These are phyloP conservation scores for Mikania micrantha DNA, from an alignment of 129 eudicot genomes.

Conservation along the genomic window DNA sequence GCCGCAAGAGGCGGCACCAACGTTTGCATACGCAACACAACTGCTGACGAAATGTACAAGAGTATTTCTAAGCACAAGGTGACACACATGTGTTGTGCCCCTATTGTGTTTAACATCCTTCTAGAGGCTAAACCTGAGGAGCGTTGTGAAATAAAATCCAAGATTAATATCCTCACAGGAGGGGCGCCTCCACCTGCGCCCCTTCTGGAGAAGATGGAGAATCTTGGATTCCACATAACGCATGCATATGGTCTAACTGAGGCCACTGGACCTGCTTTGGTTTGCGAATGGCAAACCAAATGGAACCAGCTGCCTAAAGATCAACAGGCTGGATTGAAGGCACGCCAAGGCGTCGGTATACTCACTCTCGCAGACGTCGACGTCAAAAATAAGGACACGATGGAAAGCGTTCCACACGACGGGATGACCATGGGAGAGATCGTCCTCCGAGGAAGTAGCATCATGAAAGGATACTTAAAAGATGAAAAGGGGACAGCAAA, in stretches of 20 bases:
- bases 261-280: constrained; percentile 53
- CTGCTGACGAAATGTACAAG: constrained; percentile 35
- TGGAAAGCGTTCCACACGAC: constrained; percentile 43
- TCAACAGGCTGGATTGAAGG: constrained; percentile 30
- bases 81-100: constrained; percentile 77
- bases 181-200: constrained; percentile 61
- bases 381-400: constrained; percentile 35
- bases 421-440: constrained; percentile 50
- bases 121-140: constrained; percentile 44
- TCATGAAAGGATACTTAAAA: constrained; percentile 53
- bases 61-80: constrained; percentile 41
- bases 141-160: constrained; percentile 19
- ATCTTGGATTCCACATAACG: constrained; percentile 43
- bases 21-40: constrained; percentile 52
- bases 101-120: constrained; percentile 48
- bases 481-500: constrained; percentile 32
- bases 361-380: constrained; percentile 35
- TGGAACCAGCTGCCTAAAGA: constrained; percentile 31
- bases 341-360: constrained; percentile 46
- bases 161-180: constrained; percentile 41
- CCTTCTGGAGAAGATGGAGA: constrained; percentile 39
- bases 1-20: constrained; percentile 73
- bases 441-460: constrained; percentile 36
- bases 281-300: constrained; percentile 48
- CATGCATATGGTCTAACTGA: constrained; percentile 65